Base-by-base conservation (phyloP, 106 monocot species). In the Platanthera zijinensis region DNA sequence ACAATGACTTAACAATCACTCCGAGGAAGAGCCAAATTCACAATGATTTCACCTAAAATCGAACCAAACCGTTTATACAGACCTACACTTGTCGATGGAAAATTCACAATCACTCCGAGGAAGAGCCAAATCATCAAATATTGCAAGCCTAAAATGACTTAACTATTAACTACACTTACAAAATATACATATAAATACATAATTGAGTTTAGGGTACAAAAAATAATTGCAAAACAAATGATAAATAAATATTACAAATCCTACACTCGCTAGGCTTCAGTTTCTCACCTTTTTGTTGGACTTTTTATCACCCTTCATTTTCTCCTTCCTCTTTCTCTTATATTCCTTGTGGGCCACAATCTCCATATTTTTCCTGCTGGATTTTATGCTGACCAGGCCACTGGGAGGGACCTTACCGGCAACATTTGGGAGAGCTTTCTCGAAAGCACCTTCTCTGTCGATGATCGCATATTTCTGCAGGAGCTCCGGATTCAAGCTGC, bases 321-420 rank as follows among this genome's bases (percentile, higher is more conserved):
- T 75, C 51, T 22, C 53, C 39, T 72, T 80, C 62, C 87, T 85
- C 78, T 90, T 90, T 21, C 64, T 76, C 39, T 84, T 83, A 12
- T 5, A 56, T 8, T 7, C 17, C 13, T 48, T 51, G 19, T 57
- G 85, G 48, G 67, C 71, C 22, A 66, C 73, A 69, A 79, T 87
- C 62, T 84, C 84, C 1, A 15, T 5, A 30, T 78, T 83, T 17
- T 68, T 52, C 14, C 51, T 85, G 7, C 47, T 88, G 7, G 97
- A 89, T 76, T 90, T 86, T 39, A 99, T 76, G 75, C 97, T 99
- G 21, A 99, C 12, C 21, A 99, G 62, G n/a, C 93, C 91, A 68
- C 91, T 90, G 17, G 77, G 22, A 0, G 94, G 76, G 19, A 97
- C 64, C 51, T 86, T 93, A 6, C 18, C 75, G 14, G 79, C 75